Evolutionary conservation across 1,284 basidiomycete genomes (phyloP), one percentile per base, ranked within the genome.

Genomic region (Leccinum cinnamomeum): DNA sequence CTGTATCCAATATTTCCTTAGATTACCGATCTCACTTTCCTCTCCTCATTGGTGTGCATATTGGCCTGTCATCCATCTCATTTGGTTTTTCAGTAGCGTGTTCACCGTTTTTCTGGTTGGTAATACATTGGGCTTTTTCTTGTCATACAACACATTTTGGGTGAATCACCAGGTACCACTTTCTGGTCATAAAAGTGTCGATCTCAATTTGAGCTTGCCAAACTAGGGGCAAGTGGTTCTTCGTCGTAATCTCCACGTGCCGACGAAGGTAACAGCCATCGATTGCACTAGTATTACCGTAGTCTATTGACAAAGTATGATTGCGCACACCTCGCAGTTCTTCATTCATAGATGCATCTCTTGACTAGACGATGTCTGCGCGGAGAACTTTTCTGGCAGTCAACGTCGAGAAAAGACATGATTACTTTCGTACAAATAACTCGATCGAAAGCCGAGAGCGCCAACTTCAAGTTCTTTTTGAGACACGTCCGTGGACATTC

Each of bases 171-270:
- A n/a, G 62, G 23, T 51, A 25, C 14, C 53, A 51, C 48, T 54
- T 46, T 53, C 53, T 25, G 53, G 56, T 44, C 50, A 51, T 37
- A 18, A 16, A 59, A 48, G 18, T 18, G 53, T 58, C 50, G 44
- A 62, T 66, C 57, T 58, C 53, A 11, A 48, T 20, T 39, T 53
- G 35, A 7, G 18, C 35, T 64, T 25, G 35, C 50, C 44, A 11
- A 60, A 56, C 56, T 50, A 25, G 23, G 23, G 20, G 11, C 18
- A 18, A 51, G 3, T n/a, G 44, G 35, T n/a, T 56, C 50, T 55
- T 51, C 6, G n/a, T 55, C 39, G 25, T 64, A 59, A 59, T 18
- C 3, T 46, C 65, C 68, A 68, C 55, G 69, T 71, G 69, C 30
- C 37, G 56, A 53, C 59, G 51, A 60, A 68, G 53, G 5, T 20